Evolutionary conservation across 2,329 filamentous ascomycete species (phyloP), one percentile per base, ranked within the genome.

Genomic region (Exophiala bonariae): DNA sequence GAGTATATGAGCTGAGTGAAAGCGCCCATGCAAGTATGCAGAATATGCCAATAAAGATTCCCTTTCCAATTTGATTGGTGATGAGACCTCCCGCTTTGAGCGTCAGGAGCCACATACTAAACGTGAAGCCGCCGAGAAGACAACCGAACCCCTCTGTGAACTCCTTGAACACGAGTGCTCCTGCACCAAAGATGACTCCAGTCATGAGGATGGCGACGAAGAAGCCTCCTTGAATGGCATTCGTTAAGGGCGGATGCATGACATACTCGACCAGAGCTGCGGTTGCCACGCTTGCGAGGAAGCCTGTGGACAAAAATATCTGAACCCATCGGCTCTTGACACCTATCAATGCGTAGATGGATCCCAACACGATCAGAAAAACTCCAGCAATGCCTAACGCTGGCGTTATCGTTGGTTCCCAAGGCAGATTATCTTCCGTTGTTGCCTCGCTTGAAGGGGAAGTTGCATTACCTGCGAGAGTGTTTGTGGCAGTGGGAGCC

Each of bases 51-150:
- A 96, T 92, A 58, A 97, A 86, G 17, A 87, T 83, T 8, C 81
- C 79, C 63, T 85, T 90, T 3, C 82, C 76, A 13, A 75, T 73
- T 1, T 76, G 76, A 2, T 77, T 75, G 3, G 74, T 72, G 32
- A 96, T 74, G 26, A 96, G 72, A 1, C 91, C 90, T 5, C 89
- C 91, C 0, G 83, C 76, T 46, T 82, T 84, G 34, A 96, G 69
- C 18, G 84, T 85, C 36, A 96, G 75, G 41, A 97, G 75, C 92
- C 92, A 97, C 90, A 95, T 95, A 63, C 84, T 83, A 6, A 93
- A 63, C 55, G 84, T 89, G 65, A 93, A 95, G 1, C 90, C 90
- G 19, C 89, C 90, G 0, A 96, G 74, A n/a, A 92, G 72, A 62
- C 89, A 96, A 2, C 87, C 89, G n/a, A 96, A 72, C 46, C 90